Percentiles rank a stretch among this genome's conserved stretches.
These are phyloP conservation scores for Taiwanofungus camphoratus DNA, from an alignment of 1,284 basidiomycete genomes.

Conservation along the genomic window DNA sequence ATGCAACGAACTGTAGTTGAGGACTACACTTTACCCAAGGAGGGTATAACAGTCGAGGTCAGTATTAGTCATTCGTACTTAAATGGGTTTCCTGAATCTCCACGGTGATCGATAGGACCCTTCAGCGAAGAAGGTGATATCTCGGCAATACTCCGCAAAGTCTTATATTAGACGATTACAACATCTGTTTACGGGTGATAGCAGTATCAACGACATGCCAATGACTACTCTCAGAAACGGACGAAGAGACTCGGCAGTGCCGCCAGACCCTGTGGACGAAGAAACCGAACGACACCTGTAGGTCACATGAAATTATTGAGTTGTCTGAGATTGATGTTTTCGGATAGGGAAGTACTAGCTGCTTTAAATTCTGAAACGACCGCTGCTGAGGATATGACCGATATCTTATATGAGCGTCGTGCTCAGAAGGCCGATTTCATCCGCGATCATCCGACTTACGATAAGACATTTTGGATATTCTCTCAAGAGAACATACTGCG, in stretches of 20 bases:
- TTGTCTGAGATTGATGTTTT: background rate
- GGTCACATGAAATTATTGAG: constrained; percentile 27
- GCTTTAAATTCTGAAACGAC: constrained; percentile 48
- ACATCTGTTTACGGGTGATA: constrained; percentile 61
- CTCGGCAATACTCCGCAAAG: constrained; percentile 46
- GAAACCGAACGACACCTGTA: constrained; percentile 72
- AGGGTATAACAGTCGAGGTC: constrained; percentile 22
- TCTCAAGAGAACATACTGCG: constrained; percentile 78
- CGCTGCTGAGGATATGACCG: constrained; percentile 47
- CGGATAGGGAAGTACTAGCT: constrained; percentile 58
- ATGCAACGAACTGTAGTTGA: constrained; percentile 73
- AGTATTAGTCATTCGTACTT: background rate
- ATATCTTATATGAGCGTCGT: constrained; percentile 67
- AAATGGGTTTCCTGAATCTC: background rate
- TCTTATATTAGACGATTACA: constrained; percentile 61
- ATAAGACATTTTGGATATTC: constrained; percentile 89
- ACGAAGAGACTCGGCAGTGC: constrained; percentile 37
- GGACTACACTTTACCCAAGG: constrained; percentile 43
- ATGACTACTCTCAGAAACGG: constrained; percentile 48
- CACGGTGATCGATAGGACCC: constrained; percentile 9
- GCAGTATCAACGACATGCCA: constrained; percentile 52
- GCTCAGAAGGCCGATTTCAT: constrained; percentile 88
- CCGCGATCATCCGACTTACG: constrained; percentile 83
- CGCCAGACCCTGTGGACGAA: constrained; percentile 43
- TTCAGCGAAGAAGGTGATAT: constrained; percentile 18